Conservation (phyloP, 1,139 yeast species). For the Yamadazyma sp. region DNA sequence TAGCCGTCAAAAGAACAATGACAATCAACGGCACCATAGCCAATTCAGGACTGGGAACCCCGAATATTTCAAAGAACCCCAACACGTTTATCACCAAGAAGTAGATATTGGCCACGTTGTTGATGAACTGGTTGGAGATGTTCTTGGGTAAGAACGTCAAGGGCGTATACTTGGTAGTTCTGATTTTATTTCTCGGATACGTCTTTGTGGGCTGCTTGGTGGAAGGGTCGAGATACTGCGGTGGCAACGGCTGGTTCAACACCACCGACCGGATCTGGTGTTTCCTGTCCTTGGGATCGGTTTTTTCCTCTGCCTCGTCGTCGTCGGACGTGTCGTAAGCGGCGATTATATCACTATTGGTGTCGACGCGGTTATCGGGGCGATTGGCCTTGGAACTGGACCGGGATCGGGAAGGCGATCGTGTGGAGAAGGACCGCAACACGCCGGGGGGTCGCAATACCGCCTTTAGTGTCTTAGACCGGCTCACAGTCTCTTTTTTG, state of each 20-base stretch:
- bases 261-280: conserved; percentile 55
- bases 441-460: conserved; percentile 22
- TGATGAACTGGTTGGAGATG: conserved; percentile 45
- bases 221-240: conserved; percentile 51
- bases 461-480: conserved; percentile 47
- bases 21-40: conserved; percentile 62
- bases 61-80: conserved; percentile 55
- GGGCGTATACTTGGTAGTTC: conserved; percentile 63
- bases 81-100: conserved; percentile 51
- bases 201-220: conserved; percentile 29
- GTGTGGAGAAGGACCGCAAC: conserved; percentile 12
- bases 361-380: conserved; percentile 13
- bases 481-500: conserved; percentile 37
- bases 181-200: conserved; percentile 55
- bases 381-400: no score
- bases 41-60: conserved; percentile 56
- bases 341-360: conserved; percentile 20
- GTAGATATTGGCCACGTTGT: conserved; percentile 56
- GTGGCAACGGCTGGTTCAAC: conserved; percentile 70
- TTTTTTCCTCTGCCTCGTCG: conserved; percentile 20
- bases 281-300: conserved; percentile 43
- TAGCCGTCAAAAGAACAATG: conserved; percentile 53
- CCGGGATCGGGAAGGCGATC: not conserved
- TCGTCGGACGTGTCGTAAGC: conserved; percentile 31
- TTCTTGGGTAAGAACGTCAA: conserved; percentile 55